These are phyloP conservation scores for Pythium coloratum DNA, from an alignment of 352 stramenopile species.

Conservation along the genomic window DNA sequence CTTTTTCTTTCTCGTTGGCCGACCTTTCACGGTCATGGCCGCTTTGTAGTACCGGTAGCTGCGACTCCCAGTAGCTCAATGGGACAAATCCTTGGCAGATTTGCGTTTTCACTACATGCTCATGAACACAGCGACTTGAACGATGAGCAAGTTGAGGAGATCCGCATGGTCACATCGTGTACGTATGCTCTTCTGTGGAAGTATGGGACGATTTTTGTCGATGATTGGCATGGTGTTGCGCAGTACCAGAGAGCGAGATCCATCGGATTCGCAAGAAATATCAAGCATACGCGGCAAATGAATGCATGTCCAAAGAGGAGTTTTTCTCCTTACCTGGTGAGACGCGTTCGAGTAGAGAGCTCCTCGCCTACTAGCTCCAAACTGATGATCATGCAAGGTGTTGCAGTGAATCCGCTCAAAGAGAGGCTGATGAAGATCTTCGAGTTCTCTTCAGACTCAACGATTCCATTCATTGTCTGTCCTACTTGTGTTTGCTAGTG, in stretches of 20 bases:
- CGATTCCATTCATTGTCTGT: conserved; percentile 35
- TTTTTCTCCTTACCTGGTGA: conserved; percentile 35
- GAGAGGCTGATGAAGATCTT: conserved; percentile 47
- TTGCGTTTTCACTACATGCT: neutral
- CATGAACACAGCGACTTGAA: conserved; percentile 37
- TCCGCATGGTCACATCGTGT: conserved; percentile 63
- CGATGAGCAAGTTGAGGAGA: conserved; percentile 60
- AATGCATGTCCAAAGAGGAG: conserved; percentile 60
- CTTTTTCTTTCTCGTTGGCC: neutral
- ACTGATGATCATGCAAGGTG: conserved; percentile 9
- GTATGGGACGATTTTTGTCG: neutral
- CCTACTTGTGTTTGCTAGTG: neutral
- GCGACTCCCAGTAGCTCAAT: neutral
- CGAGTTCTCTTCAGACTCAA: conserved; percentile 31
- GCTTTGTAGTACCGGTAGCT: too few species aligned
- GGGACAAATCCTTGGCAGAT: conserved; percentile 12
- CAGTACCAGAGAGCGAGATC: conserved; percentile 58
- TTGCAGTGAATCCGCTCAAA: conserved; percentile 45
- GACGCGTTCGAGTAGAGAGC: neutral
- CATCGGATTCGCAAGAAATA: conserved; percentile 38
- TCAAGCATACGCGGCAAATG: conserved; percentile 11
- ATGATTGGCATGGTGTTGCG: neutral
- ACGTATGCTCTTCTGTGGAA: conserved; percentile 3
- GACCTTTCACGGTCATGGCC: neutral
- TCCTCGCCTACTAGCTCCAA: neutral